Conservation (phyloP, 192 early-diverging fungal species). For the Spizellomyces sp. region DNA sequence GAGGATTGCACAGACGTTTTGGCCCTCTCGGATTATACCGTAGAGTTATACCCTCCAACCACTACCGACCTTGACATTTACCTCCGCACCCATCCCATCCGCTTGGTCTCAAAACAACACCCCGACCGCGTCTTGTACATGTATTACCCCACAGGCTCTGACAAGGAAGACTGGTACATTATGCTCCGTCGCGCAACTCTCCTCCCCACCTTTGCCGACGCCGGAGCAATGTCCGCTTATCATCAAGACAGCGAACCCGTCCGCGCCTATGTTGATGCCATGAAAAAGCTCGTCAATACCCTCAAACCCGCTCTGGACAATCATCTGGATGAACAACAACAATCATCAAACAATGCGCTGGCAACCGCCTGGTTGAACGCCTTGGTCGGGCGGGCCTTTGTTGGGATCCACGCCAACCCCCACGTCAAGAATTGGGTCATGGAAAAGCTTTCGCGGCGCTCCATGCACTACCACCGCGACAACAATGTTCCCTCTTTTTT, state of each 20-base stretch:
- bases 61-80: slow-evolving; percentile 43
- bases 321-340: slow-evolving; percentile 36
- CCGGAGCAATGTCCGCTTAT: slow-evolving; percentile 32
- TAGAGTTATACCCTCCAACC: slow-evolving; percentile 41
- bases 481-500: slow-evolving; percentile 69
- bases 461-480: slow-evolving; percentile 15
- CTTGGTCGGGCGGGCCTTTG: slow-evolving; percentile 76
- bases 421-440: slow-evolving; percentile 43
- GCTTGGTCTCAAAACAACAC: slow-evolving; percentile 18
- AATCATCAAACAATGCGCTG: slow-evolving; percentile 1
- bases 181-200: slow-evolving; percentile 70
- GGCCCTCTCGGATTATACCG: slow-evolving; percentile 65
- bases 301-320: slow-evolving; percentile 8
- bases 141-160: slow-evolving; percentile 47
- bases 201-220: slow-evolving; percentile 39
- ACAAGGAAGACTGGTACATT: slow-evolving; percentile 93
- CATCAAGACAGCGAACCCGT: slow-evolving; percentile 41
- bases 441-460: slow-evolving; percentile 38
- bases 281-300: slow-evolving; percentile 44
- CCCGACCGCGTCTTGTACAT: slow-evolving; percentile 25
- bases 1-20: slow-evolving; percentile 79
- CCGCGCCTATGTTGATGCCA: slow-evolving; percentile 33
- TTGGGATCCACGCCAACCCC: slow-evolving; percentile 56
- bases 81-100: slow-evolving; percentile 43
- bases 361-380: slow-evolving; percentile 83